Percentiles rank a stretch among this genome's conserved stretches.
Conservation (phyloP, 208 protist genomes). For the Crithidia fasciculata region DNA sequence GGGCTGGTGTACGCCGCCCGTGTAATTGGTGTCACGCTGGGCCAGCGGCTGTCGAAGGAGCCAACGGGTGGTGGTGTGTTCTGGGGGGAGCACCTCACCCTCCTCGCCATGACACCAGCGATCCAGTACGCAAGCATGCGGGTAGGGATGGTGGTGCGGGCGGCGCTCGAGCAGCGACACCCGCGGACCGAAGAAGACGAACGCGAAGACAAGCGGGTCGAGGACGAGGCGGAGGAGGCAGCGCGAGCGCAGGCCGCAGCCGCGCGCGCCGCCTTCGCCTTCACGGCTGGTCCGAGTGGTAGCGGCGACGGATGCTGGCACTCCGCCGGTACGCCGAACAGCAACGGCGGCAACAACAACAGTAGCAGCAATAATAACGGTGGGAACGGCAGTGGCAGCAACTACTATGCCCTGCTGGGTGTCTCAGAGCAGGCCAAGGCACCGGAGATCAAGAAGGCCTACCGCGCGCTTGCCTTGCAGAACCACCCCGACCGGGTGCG, state of each 20-base stretch:
- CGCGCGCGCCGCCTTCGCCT: conserved; percentile 14
- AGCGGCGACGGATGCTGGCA: conserved; percentile 5
- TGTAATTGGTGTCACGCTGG: conserved; percentile 38
- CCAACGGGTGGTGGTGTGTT: conserved; percentile 52
- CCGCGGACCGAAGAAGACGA: conserved; percentile 64
- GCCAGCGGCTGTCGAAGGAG: conserved; percentile 28
- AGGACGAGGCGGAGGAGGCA: conserved; percentile 52
- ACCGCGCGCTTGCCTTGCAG: conserved; percentile 55
- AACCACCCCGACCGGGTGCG: conserved; percentile 77
- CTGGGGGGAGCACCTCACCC: conserved; percentile 52
- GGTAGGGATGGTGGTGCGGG: conserved; percentile 13
- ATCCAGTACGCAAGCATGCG: conserved; percentile 30
- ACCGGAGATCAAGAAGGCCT: conserved; percentile 77
- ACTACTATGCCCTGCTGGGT: conserved; percentile 71
- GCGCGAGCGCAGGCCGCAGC: conserved; percentile 23
- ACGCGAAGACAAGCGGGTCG: conserved; percentile 43
- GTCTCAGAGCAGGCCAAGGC: conserved; percentile 51
- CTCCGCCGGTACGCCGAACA: neutral
- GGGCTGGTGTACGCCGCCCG: conserved; percentile 39
- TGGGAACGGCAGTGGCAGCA: neutral
- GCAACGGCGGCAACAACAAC: neutral
- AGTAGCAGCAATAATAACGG: neutral
- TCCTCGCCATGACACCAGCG: conserved; percentile 31
- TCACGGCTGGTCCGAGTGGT: conserved; percentile 4
- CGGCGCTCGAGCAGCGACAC: conserved; percentile 38